Evolutionary conservation across 257 asterid species (phyloP).

Genomic region (Capsicum chinense): DNA sequence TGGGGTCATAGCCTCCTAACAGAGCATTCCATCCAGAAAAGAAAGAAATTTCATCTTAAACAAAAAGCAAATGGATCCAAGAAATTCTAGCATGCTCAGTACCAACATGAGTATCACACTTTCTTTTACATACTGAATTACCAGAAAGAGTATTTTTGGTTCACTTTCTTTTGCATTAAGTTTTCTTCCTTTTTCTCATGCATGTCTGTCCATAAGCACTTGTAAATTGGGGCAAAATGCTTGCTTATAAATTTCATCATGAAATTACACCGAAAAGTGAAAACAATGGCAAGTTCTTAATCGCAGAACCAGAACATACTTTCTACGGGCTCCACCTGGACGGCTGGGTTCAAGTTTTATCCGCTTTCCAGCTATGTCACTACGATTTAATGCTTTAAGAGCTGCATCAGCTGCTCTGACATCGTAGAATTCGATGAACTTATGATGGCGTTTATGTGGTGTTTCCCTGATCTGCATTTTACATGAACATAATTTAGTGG

Average conservation of each 20-base stretch:
- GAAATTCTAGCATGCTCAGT: background rate
- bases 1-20: background rate
- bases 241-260: background rate
- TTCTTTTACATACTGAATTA: background rate
- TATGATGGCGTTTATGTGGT: slow-evolving; percentile 93
- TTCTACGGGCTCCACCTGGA: slow-evolving; percentile 97
- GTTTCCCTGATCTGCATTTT: slow-evolving; percentile 85
- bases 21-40: background rate
- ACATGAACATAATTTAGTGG: slow-evolving; percentile 34
- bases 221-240: background rate
- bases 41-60: background rate
- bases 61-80: background rate
- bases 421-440: slow-evolving; percentile 93
- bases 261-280: background rate
- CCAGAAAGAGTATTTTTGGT: background rate
- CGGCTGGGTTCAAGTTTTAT: slow-evolving; percentile 98
- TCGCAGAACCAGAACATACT: slow-evolving; percentile 44
- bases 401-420: slow-evolving; percentile 98
- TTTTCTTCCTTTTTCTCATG: background rate
- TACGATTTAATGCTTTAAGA: slow-evolving; percentile 82
- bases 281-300: background rate
- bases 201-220: slow-evolving; percentile 4
- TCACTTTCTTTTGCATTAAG: slow-evolving; percentile 6
- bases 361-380: slow-evolving; percentile 94
- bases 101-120: background rate